phyloP scores from a whole-genome alignment of 257 asterid genomes.

The Solanum peruvianum region DNA sequence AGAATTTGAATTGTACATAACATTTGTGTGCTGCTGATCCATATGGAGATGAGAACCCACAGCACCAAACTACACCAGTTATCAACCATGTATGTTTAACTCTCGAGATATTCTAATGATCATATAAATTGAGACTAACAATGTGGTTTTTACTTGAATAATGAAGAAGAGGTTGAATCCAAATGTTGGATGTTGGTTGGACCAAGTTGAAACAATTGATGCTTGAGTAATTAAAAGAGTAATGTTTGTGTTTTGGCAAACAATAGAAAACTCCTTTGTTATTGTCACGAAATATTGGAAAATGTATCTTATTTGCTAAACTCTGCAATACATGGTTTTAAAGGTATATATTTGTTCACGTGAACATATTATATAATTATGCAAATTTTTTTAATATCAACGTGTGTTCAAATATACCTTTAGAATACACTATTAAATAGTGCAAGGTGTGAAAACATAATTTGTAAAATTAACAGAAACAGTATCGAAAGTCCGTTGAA shows the following conservation, averaged over 20 bases:
- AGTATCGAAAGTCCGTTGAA: no score
- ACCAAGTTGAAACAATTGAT: background rate
- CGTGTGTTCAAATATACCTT: fast-evolving
- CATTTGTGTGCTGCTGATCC: background rate
- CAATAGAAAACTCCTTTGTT: background rate
- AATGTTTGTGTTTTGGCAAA: background rate
- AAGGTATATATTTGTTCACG: no score
- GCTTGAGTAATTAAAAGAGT: background rate
- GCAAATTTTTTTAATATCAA: fast-evolving
- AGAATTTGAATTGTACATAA: background rate
- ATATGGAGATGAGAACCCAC: background rate
- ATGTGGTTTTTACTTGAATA: no score
- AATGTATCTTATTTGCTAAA: no score
- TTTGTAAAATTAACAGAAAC: no score
- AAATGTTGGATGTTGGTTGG: background rate
- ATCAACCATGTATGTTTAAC: background rate
- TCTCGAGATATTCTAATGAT: no score
- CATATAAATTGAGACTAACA: no score
- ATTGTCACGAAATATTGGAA: background rate
- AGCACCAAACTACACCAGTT: background rate
- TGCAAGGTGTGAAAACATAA: no score
- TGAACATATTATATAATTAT: no score
- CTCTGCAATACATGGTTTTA: background rate
- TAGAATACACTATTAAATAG: no score
- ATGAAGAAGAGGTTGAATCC: background rate